Conservation (phyloP, 108 stramenopile genomes). For the Licmophora abbreviata region DNA sequence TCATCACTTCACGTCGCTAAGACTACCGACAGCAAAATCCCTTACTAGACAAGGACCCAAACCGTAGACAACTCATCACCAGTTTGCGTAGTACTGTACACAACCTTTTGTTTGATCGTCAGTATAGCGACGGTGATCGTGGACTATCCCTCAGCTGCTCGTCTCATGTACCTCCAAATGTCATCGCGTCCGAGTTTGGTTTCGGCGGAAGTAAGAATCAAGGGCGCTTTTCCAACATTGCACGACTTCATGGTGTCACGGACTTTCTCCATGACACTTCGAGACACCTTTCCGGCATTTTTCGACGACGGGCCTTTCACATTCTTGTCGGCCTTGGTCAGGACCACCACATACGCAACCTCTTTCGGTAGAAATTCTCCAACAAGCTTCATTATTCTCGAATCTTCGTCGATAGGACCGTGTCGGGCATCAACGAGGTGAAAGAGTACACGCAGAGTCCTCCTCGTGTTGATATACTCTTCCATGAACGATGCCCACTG, state of each 20-base stretch:
- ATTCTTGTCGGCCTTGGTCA: slow-evolving; percentile 94
- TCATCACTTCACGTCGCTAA: background rate
- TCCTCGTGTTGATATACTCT: slow-evolving; percentile 61
- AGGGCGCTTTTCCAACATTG: slow-evolving; percentile 55
- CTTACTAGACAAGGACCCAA: too few species aligned
- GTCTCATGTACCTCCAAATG: slow-evolving; percentile 75
- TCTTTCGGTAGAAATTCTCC: slow-evolving; percentile 32
- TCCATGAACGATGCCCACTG: slow-evolving; percentile 80
- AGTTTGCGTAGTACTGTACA: too few species aligned
- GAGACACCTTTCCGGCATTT: slow-evolving; percentile 67
- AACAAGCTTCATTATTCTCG: slow-evolving; percentile 77
- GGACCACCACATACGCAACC: slow-evolving; percentile 75
- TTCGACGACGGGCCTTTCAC: slow-evolving; percentile 49
- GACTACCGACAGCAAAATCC: too few species aligned
- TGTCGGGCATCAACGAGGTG: slow-evolving; percentile 90
- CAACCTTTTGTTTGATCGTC: too few species aligned
- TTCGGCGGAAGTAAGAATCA: slow-evolving; percentile 73
- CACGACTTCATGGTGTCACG: slow-evolving; percentile 60
- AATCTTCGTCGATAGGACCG: slow-evolving; percentile 88
- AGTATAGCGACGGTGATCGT: too few species aligned
- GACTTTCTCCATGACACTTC: slow-evolving; percentile 45
- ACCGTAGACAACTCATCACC: too few species aligned
- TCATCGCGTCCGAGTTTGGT: slow-evolving; percentile 81
- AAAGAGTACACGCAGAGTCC: slow-evolving; percentile 73
- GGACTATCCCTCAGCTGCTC: slow-evolving; percentile 33